These are phyloP conservation scores for Podospora conica DNA, from an alignment of 495 filamentous ascomycete species.

Conservation along the genomic window DNA sequence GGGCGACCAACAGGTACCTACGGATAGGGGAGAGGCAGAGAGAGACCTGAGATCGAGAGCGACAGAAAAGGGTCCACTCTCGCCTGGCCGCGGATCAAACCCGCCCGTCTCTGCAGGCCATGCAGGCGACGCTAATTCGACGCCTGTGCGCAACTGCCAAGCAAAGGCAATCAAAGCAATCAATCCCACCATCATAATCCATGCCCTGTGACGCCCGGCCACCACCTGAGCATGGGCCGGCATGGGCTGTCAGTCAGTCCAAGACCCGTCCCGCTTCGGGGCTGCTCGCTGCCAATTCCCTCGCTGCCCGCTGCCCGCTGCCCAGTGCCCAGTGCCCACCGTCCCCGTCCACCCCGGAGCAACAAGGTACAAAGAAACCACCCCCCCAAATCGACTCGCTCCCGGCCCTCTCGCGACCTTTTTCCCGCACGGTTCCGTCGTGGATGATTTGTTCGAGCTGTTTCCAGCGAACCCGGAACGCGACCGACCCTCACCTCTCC, in stretches of 20 bases:
- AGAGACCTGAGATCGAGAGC: neutral
- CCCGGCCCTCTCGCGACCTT: conserved; percentile 3
- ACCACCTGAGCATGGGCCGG: neutral
- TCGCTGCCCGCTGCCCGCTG: neutral
- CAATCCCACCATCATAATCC: neutral
- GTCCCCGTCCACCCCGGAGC: neutral
- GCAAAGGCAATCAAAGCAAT: neutral
- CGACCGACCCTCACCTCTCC: neutral
- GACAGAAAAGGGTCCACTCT: conserved; percentile 19
- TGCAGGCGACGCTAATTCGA: neutral
- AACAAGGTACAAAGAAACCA: conserved; percentile 1
- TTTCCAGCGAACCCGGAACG: neutral
- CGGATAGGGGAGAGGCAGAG: too few relatives aligned
- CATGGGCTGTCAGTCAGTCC: too few relatives aligned
- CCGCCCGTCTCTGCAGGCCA: neutral
- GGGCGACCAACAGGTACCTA: too few relatives aligned
- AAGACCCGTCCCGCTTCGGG: too few relatives aligned
- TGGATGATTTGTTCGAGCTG: neutral
- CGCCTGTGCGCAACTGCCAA: neutral
- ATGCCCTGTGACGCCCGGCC: neutral
- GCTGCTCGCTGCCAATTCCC: too few relatives aligned
- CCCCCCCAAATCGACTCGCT: neutral
- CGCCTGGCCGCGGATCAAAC: conserved; percentile 30
- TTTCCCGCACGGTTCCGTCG: neutral
- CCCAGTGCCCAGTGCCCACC: neutral